Evolutionary conservation across 306 rosid species (phyloP).

Genomic region (Senna siamea): DNA sequence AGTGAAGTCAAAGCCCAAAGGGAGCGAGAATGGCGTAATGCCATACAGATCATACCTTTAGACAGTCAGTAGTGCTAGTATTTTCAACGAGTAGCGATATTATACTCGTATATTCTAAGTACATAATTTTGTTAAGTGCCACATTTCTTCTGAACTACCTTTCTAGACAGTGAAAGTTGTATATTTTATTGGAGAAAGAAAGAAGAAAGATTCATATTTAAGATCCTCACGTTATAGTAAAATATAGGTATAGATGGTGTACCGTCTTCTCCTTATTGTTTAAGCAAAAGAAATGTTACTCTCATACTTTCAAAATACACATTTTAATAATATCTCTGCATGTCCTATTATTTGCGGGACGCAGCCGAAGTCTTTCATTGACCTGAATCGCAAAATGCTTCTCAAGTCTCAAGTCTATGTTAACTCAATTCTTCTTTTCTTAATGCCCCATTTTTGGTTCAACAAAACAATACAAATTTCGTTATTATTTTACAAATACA

Average conservation of each 20-base stretch:
- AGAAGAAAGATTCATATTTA: not conserved
- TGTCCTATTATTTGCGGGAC: not conserved
- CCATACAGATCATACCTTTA: conserved; percentile 26
- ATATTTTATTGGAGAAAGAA: conserved; percentile 2
- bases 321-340: not conserved
- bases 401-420: not conserved
- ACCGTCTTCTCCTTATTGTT: conserved; percentile 13
- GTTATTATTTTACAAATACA: too few relatives aligned
- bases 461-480: too few relatives aligned
- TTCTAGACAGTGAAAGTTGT: not conserved
- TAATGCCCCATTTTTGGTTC: not conserved
- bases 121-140: not conserved
- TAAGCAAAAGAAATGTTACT: conserved; percentile 26
- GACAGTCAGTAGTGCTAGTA: conserved; percentile 24
- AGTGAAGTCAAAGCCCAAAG: conserved; percentile 1
- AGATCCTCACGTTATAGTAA: conserved; percentile 22
- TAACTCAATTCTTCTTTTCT: too few relatives aligned
- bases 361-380: not conserved
- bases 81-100: not conserved
- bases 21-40: conserved; percentile 21
- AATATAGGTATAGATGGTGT: not conserved
- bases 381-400: not conserved
- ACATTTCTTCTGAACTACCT: not conserved
- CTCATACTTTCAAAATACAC: not conserved
- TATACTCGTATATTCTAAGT: conserved; percentile 7